Base-by-base conservation (phyloP, 179 eudicot species). In the Silene noctiflora region DNA sequence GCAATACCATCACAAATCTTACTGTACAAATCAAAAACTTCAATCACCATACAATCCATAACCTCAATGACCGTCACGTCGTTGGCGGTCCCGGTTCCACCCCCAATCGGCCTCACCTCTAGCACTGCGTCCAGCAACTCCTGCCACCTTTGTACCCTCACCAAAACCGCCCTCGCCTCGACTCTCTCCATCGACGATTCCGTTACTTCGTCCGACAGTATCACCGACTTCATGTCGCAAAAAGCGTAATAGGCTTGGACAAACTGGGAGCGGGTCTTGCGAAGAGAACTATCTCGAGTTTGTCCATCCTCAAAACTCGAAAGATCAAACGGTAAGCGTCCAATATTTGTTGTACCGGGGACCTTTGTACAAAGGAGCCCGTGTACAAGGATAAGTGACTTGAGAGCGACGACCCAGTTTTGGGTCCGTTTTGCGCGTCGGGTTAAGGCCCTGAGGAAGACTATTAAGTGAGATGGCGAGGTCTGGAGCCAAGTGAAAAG, bases 1-100 rank as follows among this genome's bases (percentile, higher is more conserved):
- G 94, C 91, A 56, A 92, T 87, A 19, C 89, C 92, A 16, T 81
- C 80, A 65, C 97, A 90, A 6, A 90, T 90, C 70, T 81, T 81
- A 80, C 92, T 85, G 53, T 92, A 92, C 22, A 86, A 68, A 31
- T 86, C 90, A 27, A 85, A 92, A 0, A 92, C 80, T 76, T 94
- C 97, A 8, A 89, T 86, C n/a, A 92, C 48, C 46, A 90, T 71
- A 61, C 96, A 86, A 61, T 94, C 94, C 92, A 33, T 33, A 33
- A 33, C 39, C 39, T 33, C 39, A 33, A 33, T 6, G 39, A 33
- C 39, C 39, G 39, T 75, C 51, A 77, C 70, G 0, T 67, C 69
- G 4, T 27, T 62, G 19, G 5, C 67, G 59, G 75, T 79, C 7
- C 6, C 39, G 62, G 75, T 79, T 4, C 39, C 39, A 0, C 44